Conservation (phyloP, 805 yeast species). For the Nakazawaea molendinolei region DNA sequence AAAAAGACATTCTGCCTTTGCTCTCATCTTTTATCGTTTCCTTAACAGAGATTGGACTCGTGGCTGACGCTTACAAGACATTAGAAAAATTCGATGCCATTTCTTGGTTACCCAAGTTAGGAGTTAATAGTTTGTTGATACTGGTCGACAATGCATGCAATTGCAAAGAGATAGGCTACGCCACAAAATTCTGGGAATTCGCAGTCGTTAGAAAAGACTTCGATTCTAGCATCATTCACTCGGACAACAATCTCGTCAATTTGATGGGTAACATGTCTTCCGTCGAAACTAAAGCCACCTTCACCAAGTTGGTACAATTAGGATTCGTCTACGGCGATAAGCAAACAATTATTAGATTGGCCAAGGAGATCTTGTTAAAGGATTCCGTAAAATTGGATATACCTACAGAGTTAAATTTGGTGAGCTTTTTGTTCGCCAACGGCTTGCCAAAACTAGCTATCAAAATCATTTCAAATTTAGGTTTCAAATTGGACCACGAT, state of each 20-base stretch:
- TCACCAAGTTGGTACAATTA: conserved; percentile 18
- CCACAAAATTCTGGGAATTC: conserved; percentile 25
- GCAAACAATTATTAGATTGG: conserved; percentile 19
- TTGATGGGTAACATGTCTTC: conserved; percentile 9
- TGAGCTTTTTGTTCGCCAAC: conserved; percentile 15
- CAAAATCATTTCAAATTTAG: conserved; percentile 24
- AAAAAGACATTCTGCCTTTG: conserved; percentile 13
- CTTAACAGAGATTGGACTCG: conserved; percentile 20
- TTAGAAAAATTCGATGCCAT: conserved; percentile 22
- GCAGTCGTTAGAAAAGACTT: conserved; percentile 26
- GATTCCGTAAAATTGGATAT: conserved; percentile 20
- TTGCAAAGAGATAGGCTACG: conserved; percentile 16
- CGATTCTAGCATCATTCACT: conserved; percentile 14
- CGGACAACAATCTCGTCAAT: conserved; percentile 7
- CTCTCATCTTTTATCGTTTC: conserved; percentile 23
- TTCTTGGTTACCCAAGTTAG: conserved; percentile 28
- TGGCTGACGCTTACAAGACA: conserved; percentile 18
- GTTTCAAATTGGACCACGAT: conserved; percentile 19
- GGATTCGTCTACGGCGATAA: conserved; percentile 18
- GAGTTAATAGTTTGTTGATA: conserved; percentile 20
- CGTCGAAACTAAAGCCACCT: conserved; percentile 12
- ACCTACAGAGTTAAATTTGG: conserved; percentile 17
- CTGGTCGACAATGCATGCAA: conserved; percentile 20
- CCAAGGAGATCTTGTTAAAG: conserved; percentile 25
- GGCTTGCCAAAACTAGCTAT: conserved; percentile 18